Base-by-base conservation (phyloP, 1,284 basidiomycete genomes). In the Cerioporus squamosus region DNA sequence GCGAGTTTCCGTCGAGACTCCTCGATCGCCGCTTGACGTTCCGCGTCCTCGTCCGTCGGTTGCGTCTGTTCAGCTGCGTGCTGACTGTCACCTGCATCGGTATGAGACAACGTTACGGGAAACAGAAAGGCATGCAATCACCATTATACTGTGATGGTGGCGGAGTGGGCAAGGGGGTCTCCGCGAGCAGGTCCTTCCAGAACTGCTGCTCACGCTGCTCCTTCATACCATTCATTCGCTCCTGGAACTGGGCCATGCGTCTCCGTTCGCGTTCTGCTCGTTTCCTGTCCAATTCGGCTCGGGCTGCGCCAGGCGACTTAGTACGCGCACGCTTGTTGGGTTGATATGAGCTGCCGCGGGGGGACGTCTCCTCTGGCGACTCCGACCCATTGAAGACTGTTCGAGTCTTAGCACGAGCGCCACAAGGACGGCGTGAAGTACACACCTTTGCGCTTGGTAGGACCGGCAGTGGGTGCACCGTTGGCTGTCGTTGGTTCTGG, bases 1-100 rank as follows among this genome's bases (percentile, higher is more conserved):
- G 81, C 84, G 52, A 90, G 77, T 66, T 89, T 91, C 46, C 83
- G 79, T 40, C 82, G 80, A 2, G 89, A 90, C 67, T 87, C 85
- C 20, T 79, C 84, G 58, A 90, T 81, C n/a, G 74, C 75, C 12
- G 79, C 79, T 56, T 69, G 74, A 53, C 76, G 77, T 15, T 67
- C 68, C 14, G 70, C 75, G 33, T 79, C 76, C 46, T 77, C 73
- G 23, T 77, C 72, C 1, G 66, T 61, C 7, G 54, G 48, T 9
- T 65, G 6, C 5, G 40, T 18, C 9, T n/a, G 10, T 20, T 42
- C 40, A 42, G 40, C 42, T 12, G 54, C 17, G 36, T 33, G 17
- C 22, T 40, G 31, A 33, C 26, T 42, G 7, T 20, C 57, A 33
- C 47, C 49, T n/a, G 40, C 31, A 38, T 36, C 9, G 10, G 9